Evolutionary conservation across 306 rosid genomes (phyloP), one percentile per base, ranked within the genome.

Genomic region (Lagenaria siceraria): DNA sequence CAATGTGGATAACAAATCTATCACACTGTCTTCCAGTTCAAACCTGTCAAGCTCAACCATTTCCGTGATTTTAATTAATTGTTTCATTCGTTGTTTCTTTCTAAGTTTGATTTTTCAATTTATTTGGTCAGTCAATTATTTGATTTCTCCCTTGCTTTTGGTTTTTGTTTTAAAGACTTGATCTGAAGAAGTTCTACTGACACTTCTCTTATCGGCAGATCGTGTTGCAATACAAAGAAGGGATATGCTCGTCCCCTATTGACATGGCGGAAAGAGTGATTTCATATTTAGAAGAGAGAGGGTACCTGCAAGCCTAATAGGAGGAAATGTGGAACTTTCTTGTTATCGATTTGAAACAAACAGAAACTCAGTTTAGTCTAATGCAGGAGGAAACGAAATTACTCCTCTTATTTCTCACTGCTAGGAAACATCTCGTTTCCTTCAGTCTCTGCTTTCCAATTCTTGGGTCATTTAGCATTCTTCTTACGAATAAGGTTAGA

Each of bases 361-460:
- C 27, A 38, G 31, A 66, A 36, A 38, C 18, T 69, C 14, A 22
- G 54, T 7, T 42, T 22, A 42, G 52, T 66, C 15, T 66, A 38
- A 19, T 65, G 18, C 51, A 21, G 54, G 19, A 12, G 74, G 46
- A 68, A 14, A 46, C 9, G 24, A 54, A 54, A 10, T 59, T 5
- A 19, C 53, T 27, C 36, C 51, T 76, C 76, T 77, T 80, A 35
- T 42, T 74, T 64, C 76, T 48, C 74, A 53, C 79, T 85, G 85
- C 53, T 48, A 81, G 91, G 96, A 88, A 94, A 94, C 86, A 75
- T 75, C 85, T 90, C 86, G 89, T 93, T 91, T 90, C 90, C 93
- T 81, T 84, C 74, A 40, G 17, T 58, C 25, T 76, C 62, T 46
- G 58, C 78, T 77, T 77, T 21, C 82, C 83, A 65, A 21, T 60